Evolutionary conservation across 2,329 filamentous ascomycete species (phyloP).

Genomic region (Niveomyces coronatus): DNA sequence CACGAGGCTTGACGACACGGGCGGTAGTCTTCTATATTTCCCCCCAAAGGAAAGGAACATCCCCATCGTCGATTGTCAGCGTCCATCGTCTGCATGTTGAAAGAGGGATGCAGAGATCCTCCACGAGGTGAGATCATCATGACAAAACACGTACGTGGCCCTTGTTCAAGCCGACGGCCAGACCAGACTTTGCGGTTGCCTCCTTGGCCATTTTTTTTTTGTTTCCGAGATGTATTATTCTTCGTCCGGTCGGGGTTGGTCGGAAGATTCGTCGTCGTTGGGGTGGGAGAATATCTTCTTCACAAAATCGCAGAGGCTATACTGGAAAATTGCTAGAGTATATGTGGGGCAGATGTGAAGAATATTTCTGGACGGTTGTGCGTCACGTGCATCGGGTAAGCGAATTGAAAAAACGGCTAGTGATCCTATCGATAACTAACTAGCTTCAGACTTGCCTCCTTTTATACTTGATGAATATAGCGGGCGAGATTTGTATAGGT

Average conservation of each 20-base stretch:
- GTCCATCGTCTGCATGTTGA: constrained; percentile 49
- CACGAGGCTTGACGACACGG: constrained; percentile 66
- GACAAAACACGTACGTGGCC: constrained; percentile 46
- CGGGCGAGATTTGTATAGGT: too few relatives aligned
- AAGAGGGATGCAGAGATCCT: constrained; percentile 49
- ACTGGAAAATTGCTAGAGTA: constrained; percentile 4
- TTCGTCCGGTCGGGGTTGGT: constrained; percentile 16
- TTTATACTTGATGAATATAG: too few relatives aligned
- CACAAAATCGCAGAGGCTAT: background rate
- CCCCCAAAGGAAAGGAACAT: constrained; percentile 24
- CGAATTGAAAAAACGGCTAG: constrained; percentile 9
- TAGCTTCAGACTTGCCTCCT: too few relatives aligned
- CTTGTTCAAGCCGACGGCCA: constrained; percentile 52
- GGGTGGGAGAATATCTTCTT: constrained; percentile 20
- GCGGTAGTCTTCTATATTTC: constrained; percentile 69
- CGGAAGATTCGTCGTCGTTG: constrained; percentile 17
- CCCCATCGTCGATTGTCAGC: constrained; percentile 36
- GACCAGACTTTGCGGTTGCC: constrained; percentile 45
- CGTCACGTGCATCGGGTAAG: constrained; percentile 19
- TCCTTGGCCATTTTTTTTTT: constrained; percentile 55
- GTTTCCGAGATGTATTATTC: too few relatives aligned
- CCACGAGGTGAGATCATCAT: constrained; percentile 60
- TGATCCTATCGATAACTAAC: too few relatives aligned
- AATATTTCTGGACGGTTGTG: constrained; percentile 14
- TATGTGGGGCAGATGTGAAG: constrained; percentile 6